Conservation (phyloP, 1,284 basidiomycete genomes). For the Fomitopsis schrenkii region DNA sequence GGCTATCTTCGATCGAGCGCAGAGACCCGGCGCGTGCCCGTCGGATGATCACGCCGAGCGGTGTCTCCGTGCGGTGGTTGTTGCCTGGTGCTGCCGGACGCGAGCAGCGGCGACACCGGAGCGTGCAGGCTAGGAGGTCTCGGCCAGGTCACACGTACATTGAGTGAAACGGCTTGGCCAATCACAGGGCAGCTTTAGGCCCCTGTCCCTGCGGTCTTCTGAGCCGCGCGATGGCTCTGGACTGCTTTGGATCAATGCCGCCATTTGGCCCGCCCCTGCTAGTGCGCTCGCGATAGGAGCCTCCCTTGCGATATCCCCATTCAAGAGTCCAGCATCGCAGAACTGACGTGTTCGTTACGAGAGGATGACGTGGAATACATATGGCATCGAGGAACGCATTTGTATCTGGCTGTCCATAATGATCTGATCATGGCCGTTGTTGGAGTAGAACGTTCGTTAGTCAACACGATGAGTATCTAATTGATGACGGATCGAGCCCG, state of each 20-base stretch:
- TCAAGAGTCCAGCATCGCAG: not conserved
- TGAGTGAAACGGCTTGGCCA: not conserved
- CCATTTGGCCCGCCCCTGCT: not conserved
- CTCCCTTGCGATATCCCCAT: not conserved
- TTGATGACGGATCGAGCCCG: not conserved
- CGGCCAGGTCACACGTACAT: too few relatives aligned
- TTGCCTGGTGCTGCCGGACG: too few relatives aligned
- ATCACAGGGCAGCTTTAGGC: not conserved
- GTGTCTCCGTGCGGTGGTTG: not conserved
- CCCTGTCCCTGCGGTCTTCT: not conserved
- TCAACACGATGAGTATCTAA: not conserved
- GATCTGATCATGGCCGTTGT: not conserved
- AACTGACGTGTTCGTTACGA: not conserved
- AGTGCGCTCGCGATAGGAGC: not conserved
- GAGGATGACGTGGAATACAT: not conserved
- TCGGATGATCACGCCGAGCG: not conserved
- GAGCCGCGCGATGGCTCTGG: not conserved
- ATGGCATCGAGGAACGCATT: too few relatives aligned
- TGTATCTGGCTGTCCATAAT: too few relatives aligned
- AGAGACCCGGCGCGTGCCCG: not conserved
- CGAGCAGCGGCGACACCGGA: too few relatives aligned
- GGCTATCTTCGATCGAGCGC: not conserved
- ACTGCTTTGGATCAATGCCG: not conserved
- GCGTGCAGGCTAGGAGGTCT: too few relatives aligned
- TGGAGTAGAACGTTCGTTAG: not conserved